phyloP scores from a whole-genome alignment of 306 rosid genomes.

The Macrotyloma uniflorum region DNA sequence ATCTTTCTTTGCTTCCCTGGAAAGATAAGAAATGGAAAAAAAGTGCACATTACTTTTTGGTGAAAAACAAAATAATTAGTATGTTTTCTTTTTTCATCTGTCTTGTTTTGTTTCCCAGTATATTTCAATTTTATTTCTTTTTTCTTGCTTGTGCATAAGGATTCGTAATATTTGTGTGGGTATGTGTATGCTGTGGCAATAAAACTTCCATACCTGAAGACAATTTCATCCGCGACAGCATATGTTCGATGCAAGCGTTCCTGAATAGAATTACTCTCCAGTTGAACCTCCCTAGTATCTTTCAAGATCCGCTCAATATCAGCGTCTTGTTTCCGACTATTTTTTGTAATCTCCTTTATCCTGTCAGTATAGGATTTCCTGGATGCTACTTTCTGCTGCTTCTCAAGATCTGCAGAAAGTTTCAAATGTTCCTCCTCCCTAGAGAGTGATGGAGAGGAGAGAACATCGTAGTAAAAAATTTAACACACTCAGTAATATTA shows the following conservation, averaged over 20 bases:
- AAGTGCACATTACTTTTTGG: slow-evolving; percentile 21
- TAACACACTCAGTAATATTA: not conserved
- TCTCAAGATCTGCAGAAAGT: slow-evolving; percentile 46
- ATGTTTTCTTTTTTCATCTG: slow-evolving; percentile 3
- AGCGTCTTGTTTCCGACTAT: slow-evolving; percentile 80
- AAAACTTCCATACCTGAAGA: slow-evolving; percentile 67
- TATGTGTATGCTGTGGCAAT: slow-evolving; percentile 5
- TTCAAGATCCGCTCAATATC: slow-evolving; percentile 78
- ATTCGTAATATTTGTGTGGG: not conserved
- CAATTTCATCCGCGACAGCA: slow-evolving; percentile 79
- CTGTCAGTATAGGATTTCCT: slow-evolving; percentile 79
- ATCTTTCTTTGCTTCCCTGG: slow-evolving; percentile 92
- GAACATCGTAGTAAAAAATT: slow-evolving; percentile 28
- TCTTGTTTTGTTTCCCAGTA: not conserved
- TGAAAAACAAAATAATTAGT: not conserved
- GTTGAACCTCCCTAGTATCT: slow-evolving; percentile 87
- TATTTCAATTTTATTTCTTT: slow-evolving; percentile 4
- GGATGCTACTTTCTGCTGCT: slow-evolving; percentile 49
- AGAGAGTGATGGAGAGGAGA: slow-evolving; percentile 22
- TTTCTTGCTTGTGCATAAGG: slow-evolving; percentile 13
- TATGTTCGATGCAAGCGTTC: slow-evolving; percentile 86
- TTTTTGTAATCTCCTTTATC: slow-evolving; percentile 83
- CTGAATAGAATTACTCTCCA: slow-evolving; percentile 84
- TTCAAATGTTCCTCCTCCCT: slow-evolving; percentile 51
- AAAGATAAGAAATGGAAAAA: slow-evolving; percentile 25